phyloP scores from a whole-genome alignment of 106 monocot species.

The Agapanthus africanus region DNA sequence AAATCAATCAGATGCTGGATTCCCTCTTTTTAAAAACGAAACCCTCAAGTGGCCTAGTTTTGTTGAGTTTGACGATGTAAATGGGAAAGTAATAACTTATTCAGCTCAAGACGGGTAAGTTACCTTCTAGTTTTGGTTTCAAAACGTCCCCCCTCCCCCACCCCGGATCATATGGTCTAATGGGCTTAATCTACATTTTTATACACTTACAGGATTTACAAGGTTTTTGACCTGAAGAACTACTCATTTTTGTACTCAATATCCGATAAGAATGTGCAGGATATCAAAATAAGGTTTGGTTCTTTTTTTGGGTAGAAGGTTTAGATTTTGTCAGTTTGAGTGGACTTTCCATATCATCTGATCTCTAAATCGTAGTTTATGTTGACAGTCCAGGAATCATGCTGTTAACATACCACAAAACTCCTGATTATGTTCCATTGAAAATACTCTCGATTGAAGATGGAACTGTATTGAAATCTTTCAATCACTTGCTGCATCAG shows the following conservation, averaged over 20 bases:
- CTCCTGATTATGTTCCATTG: conserved; percentile 52
- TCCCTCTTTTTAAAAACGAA: conserved; percentile 66
- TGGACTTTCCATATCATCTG: neutral
- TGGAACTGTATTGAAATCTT: conserved; percentile 56
- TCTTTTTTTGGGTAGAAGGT: conserved; percentile 7
- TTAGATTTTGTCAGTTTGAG: too few species aligned
- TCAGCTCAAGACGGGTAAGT: conserved; percentile 70
- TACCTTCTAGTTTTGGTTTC: conserved; percentile 6
- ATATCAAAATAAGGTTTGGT: conserved; percentile 87
- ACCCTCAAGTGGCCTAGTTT: conserved; percentile 85
- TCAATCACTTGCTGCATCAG: conserved; percentile 62
- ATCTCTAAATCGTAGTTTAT: conserved; percentile 8
- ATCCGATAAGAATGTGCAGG: conserved; percentile 79
- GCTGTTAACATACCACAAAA: conserved; percentile 55
- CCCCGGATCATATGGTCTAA: too few species aligned
- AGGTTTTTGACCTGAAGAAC: conserved; percentile 79
- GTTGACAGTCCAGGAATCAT: conserved; percentile 65
- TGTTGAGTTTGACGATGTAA: conserved; percentile 89
- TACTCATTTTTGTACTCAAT: conserved; percentile 77
- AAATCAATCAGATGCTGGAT: conserved; percentile 70
- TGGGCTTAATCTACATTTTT: too few species aligned
- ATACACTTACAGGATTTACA: conserved; percentile 48
- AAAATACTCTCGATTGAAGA: conserved; percentile 80
- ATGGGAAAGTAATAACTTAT: conserved; percentile 79
- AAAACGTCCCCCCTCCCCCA: too few species aligned